Evolutionary conservation across 2,329 filamentous ascomycete genomes (phyloP).

Genomic region (Stemphylium beticola): DNA sequence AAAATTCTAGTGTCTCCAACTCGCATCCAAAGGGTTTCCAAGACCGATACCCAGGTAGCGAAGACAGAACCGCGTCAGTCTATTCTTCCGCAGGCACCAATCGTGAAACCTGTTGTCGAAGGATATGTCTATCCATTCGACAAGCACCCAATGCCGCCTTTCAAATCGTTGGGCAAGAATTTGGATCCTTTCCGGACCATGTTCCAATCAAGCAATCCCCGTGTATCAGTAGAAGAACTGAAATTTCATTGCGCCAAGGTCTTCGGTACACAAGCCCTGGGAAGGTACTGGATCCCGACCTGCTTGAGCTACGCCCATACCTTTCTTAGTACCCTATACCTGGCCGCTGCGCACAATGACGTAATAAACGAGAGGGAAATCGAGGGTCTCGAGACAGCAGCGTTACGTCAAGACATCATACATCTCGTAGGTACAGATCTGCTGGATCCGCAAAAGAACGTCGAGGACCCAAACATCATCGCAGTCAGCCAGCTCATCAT

Average conservation of each 20-base stretch:
- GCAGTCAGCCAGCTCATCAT: conserved; percentile 46
- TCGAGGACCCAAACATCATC: conserved; percentile 46
- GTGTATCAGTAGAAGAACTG: conserved; percentile 41
- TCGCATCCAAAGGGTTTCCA: conserved; percentile 2
- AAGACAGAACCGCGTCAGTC: conserved; percentile 13
- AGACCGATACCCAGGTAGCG: conserved; percentile 12
- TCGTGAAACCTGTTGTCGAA: conserved; percentile 27
- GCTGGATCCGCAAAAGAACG: conserved; percentile 23
- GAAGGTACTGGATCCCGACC: conserved; percentile 43
- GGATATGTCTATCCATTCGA: conserved; percentile 30
- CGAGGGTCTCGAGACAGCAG: conserved; percentile 41
- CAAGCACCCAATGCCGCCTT: conserved; percentile 12
- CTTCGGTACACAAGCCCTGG: conserved; percentile 45
- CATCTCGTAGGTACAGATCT: conserved; percentile 39
- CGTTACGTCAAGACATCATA: conserved; percentile 45
- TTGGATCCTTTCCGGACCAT: conserved; percentile 47
- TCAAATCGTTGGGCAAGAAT: conserved; percentile 38
- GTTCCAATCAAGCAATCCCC: conserved; percentile 37
- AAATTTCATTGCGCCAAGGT: conserved; percentile 44
- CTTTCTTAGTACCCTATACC: conserved; percentile 47
- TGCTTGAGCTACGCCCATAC: conserved; percentile 42
- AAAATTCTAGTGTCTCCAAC: conserved; percentile 7
- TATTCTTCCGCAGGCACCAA: conserved; percentile 26
- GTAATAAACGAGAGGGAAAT: conserved; percentile 27
- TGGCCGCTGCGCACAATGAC: conserved; percentile 44